phyloP scores from a whole-genome alignment of 257 asterid species.

The Ballota nigra region DNA sequence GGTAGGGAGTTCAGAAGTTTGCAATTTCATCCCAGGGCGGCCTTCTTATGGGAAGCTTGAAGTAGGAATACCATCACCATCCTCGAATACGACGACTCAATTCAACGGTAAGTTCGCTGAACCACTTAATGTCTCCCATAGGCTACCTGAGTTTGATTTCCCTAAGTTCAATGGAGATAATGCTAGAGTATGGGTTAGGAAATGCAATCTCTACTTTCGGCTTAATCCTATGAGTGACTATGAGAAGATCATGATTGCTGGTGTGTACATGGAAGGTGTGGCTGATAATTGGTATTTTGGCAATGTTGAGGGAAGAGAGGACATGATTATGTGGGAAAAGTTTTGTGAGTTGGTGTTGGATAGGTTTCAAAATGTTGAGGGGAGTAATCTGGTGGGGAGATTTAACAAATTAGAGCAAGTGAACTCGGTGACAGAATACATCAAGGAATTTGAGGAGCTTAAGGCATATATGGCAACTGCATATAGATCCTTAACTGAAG shows the following conservation, averaged over 20 bases:
- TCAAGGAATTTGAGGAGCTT: neutral
- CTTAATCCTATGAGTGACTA: neutral
- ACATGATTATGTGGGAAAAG: neutral
- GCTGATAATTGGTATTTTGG: neutral
- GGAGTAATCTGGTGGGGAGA: neutral
- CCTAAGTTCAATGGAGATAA: neutral
- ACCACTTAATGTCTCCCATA: neutral
- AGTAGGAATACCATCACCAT: too few species aligned
- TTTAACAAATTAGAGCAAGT: neutral
- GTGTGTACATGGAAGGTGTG: neutral
- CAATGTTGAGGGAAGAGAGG: neutral
- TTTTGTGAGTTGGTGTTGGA: neutral
- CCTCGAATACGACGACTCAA: too few species aligned
- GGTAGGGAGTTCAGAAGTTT: too few species aligned
- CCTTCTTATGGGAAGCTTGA: too few species aligned
- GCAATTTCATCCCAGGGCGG: too few species aligned
- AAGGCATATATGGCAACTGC: neutral
- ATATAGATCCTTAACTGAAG: neutral
- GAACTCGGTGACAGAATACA: neutral
- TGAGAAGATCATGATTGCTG: neutral
- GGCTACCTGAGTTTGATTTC: neutral
- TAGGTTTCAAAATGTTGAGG: neutral
- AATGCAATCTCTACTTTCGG: neutral
- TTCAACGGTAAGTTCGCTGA: neutral
- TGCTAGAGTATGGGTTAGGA: neutral